Evolutionary conservation across 768 basidiomycete species (phyloP).

Genomic region (Amanita muscaria): DNA sequence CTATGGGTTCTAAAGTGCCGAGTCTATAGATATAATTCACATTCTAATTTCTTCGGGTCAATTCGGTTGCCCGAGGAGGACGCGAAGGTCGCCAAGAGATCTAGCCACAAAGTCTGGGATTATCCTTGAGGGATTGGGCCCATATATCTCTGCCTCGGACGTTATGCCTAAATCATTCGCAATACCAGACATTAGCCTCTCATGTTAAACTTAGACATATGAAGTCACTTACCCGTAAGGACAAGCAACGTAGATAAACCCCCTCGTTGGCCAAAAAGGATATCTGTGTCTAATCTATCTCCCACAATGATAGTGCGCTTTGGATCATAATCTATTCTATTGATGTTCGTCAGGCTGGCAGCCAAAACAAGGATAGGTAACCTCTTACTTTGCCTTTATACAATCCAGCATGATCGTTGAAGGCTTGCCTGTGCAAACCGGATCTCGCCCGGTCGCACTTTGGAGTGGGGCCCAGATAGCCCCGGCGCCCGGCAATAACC

Average conservation of each 20-base stretch:
- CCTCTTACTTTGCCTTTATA: slow-evolving; percentile 57
- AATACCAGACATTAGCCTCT: background rate
- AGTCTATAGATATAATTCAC: background rate
- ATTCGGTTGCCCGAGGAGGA: slow-evolving; percentile 18
- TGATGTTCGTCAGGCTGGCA: slow-evolving; percentile 8
- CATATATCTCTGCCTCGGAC: slow-evolving; percentile 61
- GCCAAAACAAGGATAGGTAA: background rate
- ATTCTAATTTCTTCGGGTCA: background rate
- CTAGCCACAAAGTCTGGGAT: slow-evolving; percentile 76
- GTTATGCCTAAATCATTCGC: slow-evolving; percentile 57
- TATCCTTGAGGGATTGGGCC: slow-evolving; percentile 57
- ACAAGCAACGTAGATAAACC: slow-evolving; percentile 86
- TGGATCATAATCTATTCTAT: slow-evolving; percentile 81
- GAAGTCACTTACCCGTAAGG: slow-evolving; percentile 57
- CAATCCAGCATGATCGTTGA: slow-evolving; percentile 86
- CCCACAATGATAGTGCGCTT: slow-evolving; percentile 89
- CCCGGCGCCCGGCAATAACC: slow-evolving; percentile 79
- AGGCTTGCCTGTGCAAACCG: slow-evolving; percentile 86
- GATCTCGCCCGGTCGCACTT: slow-evolving; percentile 59
- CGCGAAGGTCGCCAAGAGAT: slow-evolving; percentile 75
- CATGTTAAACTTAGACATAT: too few species aligned
- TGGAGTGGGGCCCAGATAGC: slow-evolving; percentile 76
- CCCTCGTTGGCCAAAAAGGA: slow-evolving; percentile 83
- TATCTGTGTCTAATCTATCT: slow-evolving; percentile 93
- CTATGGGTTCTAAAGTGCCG: background rate